phyloP scores from a whole-genome alignment of 2,329 filamentous ascomycete genomes.

The Diplodia seriata region DNA sequence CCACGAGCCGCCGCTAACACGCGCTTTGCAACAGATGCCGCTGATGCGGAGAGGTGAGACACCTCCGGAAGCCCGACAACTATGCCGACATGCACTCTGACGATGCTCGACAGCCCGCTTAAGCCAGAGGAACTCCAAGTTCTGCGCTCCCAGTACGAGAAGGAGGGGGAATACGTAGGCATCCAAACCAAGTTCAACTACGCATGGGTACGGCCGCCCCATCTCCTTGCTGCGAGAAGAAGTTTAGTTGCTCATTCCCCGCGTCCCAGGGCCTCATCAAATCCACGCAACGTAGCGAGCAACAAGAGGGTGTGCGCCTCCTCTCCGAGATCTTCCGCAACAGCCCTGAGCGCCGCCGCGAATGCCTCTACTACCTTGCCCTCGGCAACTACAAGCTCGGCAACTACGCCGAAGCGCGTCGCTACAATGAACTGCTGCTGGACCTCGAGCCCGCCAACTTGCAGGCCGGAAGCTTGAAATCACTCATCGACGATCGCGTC shows the following conservation, averaged over 20 bases:
- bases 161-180: conserved; percentile 95
- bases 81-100: conserved; percentile 6
- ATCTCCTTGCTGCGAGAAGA: background rate
- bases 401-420: conserved; percentile 92
- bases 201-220: conserved; percentile 76
- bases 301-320: conserved; percentile 91
- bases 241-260: background rate
- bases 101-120: conserved; percentile 68
- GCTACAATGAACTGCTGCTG: conserved; percentile 91
- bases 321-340: conserved; percentile 96
- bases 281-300: conserved; percentile 80
- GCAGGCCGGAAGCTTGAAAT: conserved; percentile 84
- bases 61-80: conserved; percentile 14
- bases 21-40: conserved; percentile 73
- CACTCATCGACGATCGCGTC: conserved; percentile 94
- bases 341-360: conserved; percentile 88
- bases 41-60: conserved; percentile 89
- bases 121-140: conserved; percentile 93
- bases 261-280: conserved; percentile 84
- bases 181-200: conserved; percentile 99
- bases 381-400: conserved; percentile 98
- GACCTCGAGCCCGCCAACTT: conserved; percentile 91
- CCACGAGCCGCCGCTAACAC: conserved; percentile 5
- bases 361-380: conserved; percentile 98
- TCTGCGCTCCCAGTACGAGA: conserved; percentile 91